phyloP scores from a whole-genome alignment of 2,329 filamentous ascomycete genomes.

The Aspergillus fischeri region DNA sequence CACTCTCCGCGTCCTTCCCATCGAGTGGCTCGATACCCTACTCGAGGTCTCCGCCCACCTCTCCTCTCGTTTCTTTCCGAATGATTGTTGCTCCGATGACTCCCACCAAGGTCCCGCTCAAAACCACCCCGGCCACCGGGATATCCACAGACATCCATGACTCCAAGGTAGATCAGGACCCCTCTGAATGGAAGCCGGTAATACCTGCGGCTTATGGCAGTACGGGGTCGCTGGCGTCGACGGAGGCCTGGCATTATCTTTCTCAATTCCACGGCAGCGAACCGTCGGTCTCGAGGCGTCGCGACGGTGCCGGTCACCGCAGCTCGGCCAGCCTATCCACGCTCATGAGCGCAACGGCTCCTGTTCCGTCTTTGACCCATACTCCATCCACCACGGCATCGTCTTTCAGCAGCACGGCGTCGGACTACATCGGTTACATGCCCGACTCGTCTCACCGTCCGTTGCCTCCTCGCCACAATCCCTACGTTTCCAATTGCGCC shows the following conservation, averaged over 20 bases:
- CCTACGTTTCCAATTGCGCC: constrained; percentile 30
- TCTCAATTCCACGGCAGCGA: constrained; percentile 40
- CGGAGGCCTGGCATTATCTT: constrained; percentile 43
- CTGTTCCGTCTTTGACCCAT: constrained; percentile 31
- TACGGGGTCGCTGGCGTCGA: constrained; percentile 24
- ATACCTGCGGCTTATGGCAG: constrained; percentile 24
- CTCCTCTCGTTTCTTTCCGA: constrained; percentile 34
- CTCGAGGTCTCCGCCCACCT: constrained; percentile 28
- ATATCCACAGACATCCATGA: constrained; percentile 39
- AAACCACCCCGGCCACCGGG: constrained; percentile 24
- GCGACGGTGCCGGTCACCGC: constrained; percentile 18
- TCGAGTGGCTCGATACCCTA: constrained; percentile 26
- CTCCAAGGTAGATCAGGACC: constrained; percentile 44
- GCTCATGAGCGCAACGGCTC: constrained; percentile 21
- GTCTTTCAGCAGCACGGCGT: constrained; percentile 35
- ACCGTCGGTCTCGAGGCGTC: constrained; percentile 14
- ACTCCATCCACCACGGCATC: constrained; percentile 38
- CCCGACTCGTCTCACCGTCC: constrained; percentile 30
- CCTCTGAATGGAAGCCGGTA: constrained; percentile 49
- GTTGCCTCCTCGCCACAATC: constrained; percentile 39
- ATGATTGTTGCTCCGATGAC: constrained; percentile 35
- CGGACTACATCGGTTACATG: constrained; percentile 28
- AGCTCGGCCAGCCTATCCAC: constrained; percentile 32
- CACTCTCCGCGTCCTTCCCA: constrained; percentile 37
- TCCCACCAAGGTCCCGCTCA: constrained; percentile 27